These are phyloP conservation scores for Apiotrichum siamense DNA, from an alignment of 1,284 basidiomycete species.

Conservation along the genomic window DNA sequence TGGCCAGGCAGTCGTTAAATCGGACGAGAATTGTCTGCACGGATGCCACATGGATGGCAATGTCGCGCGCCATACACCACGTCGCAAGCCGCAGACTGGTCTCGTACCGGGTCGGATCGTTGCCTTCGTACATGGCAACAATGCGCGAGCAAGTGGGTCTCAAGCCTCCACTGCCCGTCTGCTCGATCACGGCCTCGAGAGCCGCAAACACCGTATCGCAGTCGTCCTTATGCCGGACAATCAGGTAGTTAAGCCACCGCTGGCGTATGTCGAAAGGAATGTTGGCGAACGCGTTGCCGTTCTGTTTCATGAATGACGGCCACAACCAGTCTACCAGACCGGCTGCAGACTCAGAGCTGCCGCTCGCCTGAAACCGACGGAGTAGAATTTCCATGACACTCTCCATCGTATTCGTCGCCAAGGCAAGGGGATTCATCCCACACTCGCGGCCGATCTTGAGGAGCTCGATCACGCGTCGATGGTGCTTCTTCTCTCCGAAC, in stretches of 20 bases:
- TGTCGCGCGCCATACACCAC: constrained; percentile 14
- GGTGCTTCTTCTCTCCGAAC: constrained; percentile 4
- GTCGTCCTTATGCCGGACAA: constrained; percentile 4
- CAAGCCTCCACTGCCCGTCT: constrained; percentile 16
- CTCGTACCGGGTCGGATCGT: background rate
- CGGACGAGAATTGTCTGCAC: background rate
- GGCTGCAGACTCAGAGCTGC: constrained; percentile 1
- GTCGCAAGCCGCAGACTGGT: constrained; percentile 11
- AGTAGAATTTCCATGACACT: background rate
- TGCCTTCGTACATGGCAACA: constrained; percentile 2
- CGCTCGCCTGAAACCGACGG: background rate
- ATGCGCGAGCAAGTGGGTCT: background rate
- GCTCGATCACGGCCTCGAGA: constrained; percentile 18
- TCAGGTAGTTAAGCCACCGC: constrained; percentile 9
- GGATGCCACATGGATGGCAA: background rate
- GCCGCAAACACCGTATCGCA: background rate
- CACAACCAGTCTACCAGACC: constrained; percentile 14
- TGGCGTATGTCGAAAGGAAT: constrained; percentile 1
- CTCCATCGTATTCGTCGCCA: constrained; percentile 11
- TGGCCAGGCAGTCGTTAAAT: background rate
- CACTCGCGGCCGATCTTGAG: constrained; percentile 26
- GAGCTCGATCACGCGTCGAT: constrained; percentile 15
- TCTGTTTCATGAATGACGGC: constrained; percentile 1
- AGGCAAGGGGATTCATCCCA: constrained; percentile 18
- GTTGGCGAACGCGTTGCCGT: background rate